A percentile compares a stretch with the other conserved stretches of the same genome.
Conservation (phyloP, 768 basidiomycete genomes). For the Suillus discolor region DNA sequence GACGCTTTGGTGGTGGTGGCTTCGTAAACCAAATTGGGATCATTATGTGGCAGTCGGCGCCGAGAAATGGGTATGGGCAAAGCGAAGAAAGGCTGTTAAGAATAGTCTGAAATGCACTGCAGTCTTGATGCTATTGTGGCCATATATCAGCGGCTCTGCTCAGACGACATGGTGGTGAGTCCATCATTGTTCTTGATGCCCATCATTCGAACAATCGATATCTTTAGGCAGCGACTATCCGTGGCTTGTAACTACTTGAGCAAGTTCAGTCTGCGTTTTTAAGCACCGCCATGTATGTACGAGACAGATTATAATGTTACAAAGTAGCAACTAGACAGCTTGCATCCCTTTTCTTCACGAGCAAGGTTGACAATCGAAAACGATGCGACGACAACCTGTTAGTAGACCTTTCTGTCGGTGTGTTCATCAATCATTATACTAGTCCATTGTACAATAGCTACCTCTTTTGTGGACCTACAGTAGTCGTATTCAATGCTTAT, state of each 20-base stretch:
- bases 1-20: constrained; percentile 37
- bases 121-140: constrained; percentile 10
- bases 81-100: constrained; percentile 8
- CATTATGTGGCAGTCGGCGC: constrained; percentile 40
- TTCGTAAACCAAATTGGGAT: constrained; percentile 36
- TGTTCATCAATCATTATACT: background rate
- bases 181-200: background rate
- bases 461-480: too few relatives aligned
- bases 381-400: background rate
- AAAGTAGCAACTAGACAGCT: background rate
- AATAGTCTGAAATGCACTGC: constrained; percentile 9
- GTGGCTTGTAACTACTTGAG: background rate
- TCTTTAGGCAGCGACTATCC: background rate
- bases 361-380: background rate
- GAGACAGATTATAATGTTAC: background rate
- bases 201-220: background rate
- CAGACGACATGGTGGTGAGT: background rate
- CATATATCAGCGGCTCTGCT: constrained; percentile 12
- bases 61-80: constrained; percentile 35
- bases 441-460: background rate
- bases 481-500: too few relatives aligned
- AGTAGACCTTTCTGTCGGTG: background rate
- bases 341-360: too few relatives aligned
- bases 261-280: background rate
- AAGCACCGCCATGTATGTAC: background rate